Evolutionary conservation across 2,329 filamentous ascomycete species (phyloP), one percentile per base, ranked within the genome.

Genomic region (Cercospora zeae-maydis): DNA sequence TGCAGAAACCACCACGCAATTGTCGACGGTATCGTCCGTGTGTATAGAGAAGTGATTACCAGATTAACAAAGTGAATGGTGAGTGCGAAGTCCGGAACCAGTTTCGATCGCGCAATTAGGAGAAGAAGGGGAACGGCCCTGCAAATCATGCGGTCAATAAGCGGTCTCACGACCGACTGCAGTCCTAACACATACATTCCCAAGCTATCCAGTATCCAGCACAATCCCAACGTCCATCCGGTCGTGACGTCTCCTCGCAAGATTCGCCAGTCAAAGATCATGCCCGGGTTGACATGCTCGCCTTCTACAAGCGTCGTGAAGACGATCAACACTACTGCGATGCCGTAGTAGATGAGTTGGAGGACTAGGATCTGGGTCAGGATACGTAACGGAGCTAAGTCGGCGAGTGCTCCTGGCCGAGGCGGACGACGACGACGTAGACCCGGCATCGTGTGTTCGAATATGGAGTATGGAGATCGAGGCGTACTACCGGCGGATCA

Each of bases 11-110:
- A 99, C 95, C 95, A 99, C 71, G 96, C 88, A 67, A 86, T 78
- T 75, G 93, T 88, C 9, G 84, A 82, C 1, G 95, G 95, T 30
- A 98, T 75, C 9, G 85, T 83, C 71, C 87, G 86, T 2, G 90
- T 88, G 77, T 96, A 96, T 34, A 96, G 75, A 19, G 87, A 88
- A 30, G 91, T 90, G 71, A 91, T 77, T 71, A 95, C 67, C 58
- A 96, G 84, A 75, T 96, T 91, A 45, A 96, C 80, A 75, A 90
- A 84, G 79, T 96, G 92, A 16, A 97, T 84, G 2, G 93, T 96
- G 24, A 97, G 81, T 33, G 92, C 91, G 76, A 98, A 99, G 78
- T 99, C 95, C 69, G 92, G 92, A 56, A 98, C 90, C 64, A 98
- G 89, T 77, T 98, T 98, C 53, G 90, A 95, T 66, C 95, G 91